Conservation (phyloP, 116 monocot species). For the Cymodocea nodosa region DNA sequence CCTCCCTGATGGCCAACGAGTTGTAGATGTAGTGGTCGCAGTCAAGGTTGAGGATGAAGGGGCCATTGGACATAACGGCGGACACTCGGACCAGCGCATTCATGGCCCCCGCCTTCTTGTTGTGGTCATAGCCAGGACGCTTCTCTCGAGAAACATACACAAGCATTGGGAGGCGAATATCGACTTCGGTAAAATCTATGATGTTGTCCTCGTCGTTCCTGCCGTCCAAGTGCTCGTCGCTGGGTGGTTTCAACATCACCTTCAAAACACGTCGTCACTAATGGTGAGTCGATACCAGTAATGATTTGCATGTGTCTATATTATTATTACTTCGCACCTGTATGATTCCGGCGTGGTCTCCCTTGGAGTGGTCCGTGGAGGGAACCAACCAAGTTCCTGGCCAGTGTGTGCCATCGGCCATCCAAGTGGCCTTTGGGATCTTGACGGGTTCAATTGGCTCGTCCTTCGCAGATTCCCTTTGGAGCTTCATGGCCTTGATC, state of each 20-base stretch:
- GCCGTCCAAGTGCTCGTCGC: constrained; percentile 23
- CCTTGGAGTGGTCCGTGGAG: constrained; percentile 28
- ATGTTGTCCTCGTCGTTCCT: constrained; percentile 18
- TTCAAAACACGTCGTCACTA: too few relatives aligned
- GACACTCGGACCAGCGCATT: constrained; percentile 71
- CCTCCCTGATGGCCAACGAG: constrained; percentile 53
- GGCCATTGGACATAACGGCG: constrained; percentile 68
- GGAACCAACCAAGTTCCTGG: constrained; percentile 53
- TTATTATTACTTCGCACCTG: too few relatives aligned
- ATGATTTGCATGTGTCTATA: too few relatives aligned
- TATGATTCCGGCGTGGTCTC: constrained; percentile 69
- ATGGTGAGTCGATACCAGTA: too few relatives aligned
- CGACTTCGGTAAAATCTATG: constrained; percentile 41
- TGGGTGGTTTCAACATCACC: constrained; percentile 71
- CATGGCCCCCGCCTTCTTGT: constrained; percentile 89
- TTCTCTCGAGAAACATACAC: constrained; percentile 81
- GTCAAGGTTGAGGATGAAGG: constrained; percentile 84
- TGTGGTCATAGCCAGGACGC: constrained; percentile 66
- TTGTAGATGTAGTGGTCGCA: constrained; percentile 87
- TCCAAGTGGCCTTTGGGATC: constrained; percentile 67
- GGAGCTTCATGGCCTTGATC: constrained; percentile 36
- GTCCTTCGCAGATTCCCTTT: constrained; percentile 24
- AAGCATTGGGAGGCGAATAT: constrained; percentile 58
- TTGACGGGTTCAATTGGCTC: constrained; percentile 33
- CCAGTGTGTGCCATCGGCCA: constrained; percentile 81